phyloP scores from a whole-genome alignment of 257 asterid species.

The Rehmannia glutinosa region DNA sequence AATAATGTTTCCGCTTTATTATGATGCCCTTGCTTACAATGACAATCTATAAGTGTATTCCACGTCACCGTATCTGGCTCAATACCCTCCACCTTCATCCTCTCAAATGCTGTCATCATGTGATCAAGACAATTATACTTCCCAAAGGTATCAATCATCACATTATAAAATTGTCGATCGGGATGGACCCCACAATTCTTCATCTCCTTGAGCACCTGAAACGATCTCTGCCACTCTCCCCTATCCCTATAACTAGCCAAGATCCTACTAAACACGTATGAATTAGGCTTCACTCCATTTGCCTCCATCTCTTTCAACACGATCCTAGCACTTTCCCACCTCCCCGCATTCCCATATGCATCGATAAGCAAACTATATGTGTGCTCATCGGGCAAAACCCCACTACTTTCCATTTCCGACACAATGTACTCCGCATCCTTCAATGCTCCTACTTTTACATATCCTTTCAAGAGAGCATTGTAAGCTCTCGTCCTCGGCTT shows the following conservation, averaged over 20 bases:
- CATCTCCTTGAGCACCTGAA: slow-evolving; percentile 96
- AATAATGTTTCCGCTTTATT: slow-evolving; percentile 62
- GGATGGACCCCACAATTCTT: slow-evolving; percentile 71
- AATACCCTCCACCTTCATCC: slow-evolving; percentile 79
- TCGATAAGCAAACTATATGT: slow-evolving; percentile 89
- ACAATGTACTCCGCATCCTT: slow-evolving; percentile 80
- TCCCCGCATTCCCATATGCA: slow-evolving; percentile 91
- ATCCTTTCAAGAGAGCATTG: slow-evolving; percentile 81
- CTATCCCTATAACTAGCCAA: slow-evolving; percentile 79
- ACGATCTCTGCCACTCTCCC: slow-evolving; percentile 96
- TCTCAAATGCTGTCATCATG: slow-evolving; percentile 72
- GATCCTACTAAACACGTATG: slow-evolving; percentile 70
- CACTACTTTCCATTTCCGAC: slow-evolving; percentile 76
- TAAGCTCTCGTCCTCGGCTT: slow-evolving; percentile 89
- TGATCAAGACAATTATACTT: slow-evolving; percentile 85
- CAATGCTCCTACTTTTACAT: slow-evolving; percentile 75
- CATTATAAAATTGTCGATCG: slow-evolving; percentile 75
- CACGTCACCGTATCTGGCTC: slow-evolving; percentile 82
- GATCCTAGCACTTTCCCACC: slow-evolving; percentile 94
- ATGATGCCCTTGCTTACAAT: slow-evolving; percentile 75
- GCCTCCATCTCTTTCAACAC: slow-evolving; percentile 89
- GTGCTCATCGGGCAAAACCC: slow-evolving; percentile 76
- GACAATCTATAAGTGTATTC: slow-evolving; percentile 93
- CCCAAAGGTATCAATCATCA: slow-evolving; percentile 92
- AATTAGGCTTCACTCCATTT: slow-evolving; percentile 63